These are phyloP conservation scores for Saitozyma podzolica DNA, from an alignment of 768 basidiomycete genomes.

Conservation along the genomic window DNA sequence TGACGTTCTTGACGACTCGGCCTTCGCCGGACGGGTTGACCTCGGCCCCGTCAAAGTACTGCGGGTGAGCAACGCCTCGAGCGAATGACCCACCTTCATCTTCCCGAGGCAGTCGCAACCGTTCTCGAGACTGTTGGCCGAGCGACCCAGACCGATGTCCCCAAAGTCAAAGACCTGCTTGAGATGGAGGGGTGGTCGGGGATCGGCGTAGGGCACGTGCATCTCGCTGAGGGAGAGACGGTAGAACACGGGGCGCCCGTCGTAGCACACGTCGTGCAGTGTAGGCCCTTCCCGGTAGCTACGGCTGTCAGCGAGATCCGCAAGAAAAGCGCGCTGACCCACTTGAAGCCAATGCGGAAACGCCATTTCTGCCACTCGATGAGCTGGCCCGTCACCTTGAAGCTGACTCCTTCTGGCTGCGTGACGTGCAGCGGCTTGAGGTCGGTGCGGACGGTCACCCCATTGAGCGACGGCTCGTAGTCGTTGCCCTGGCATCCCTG, in stretches of 20 bases:
- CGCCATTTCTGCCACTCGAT: slow-evolving; percentile 96
- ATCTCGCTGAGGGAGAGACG: slow-evolving; percentile 35
- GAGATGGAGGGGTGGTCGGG: slow-evolving; percentile 27
- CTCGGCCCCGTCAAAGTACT: slow-evolving; percentile 33
- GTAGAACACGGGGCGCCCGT: slow-evolving; percentile 32
- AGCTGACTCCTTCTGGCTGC: slow-evolving; percentile 52
- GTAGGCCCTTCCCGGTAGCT: slow-evolving; percentile 32
- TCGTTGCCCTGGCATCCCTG: slow-evolving; percentile 5
- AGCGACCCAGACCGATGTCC: slow-evolving; percentile 30
- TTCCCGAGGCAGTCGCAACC: slow-evolving; percentile 28
- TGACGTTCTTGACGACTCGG: slow-evolving; percentile 23
- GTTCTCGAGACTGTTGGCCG: slow-evolving; percentile 30
- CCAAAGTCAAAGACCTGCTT: slow-evolving; percentile 45
- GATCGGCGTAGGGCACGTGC: slow-evolving; percentile 44
- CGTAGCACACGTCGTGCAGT: slow-evolving; percentile 37
- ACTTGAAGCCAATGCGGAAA: slow-evolving; percentile 23
- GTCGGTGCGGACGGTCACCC: not conserved
- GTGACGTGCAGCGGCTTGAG: slow-evolving; percentile 11
- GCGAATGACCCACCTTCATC: slow-evolving; percentile 21
- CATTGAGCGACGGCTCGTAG: not conserved
- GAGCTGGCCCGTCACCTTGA: slow-evolving; percentile 72
- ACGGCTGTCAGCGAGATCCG: not conserved
- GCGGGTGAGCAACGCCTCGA: slow-evolving; percentile 20
- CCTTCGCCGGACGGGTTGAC: slow-evolving; percentile 22
- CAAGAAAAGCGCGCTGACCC: not conserved